Base-by-base conservation (phyloP, 176 grass and related monocot species). In the Lolium rigidum region DNA sequence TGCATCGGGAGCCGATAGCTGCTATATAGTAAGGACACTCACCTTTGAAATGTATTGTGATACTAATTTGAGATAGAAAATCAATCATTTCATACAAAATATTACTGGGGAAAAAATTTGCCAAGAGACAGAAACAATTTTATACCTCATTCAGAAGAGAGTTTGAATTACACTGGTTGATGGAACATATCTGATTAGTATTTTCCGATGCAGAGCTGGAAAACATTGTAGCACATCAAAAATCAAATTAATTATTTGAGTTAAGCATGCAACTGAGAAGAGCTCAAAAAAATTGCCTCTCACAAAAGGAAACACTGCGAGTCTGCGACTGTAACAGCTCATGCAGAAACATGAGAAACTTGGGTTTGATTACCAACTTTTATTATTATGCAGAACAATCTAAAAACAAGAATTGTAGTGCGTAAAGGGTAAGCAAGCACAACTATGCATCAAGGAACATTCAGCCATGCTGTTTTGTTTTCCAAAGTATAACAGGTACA, bases 141-240 rank as follows among this genome's bases (percentile, higher is more conserved):
- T 74, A 65, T 94, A 99, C 97, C 97, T 99, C 88, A 79, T 96
- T 99, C 77, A 96, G 87, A 55, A 99, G 94, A 87, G 97, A 99
- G 70, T 90, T 90, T 50, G 97, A 91, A 90, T 94, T 87, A 84
- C 97, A 99, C 35, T 91, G 90, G 65, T 88, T 99, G 82, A 99
- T 99, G 4, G 97, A 99, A 86, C 94, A 99, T 86, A 96, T 96
- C 76, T 92, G 84, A 88, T 99, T 99, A 20, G 88, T 99, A 83
- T 96, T 85, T 41, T 66, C 80, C 14, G 97, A 94, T 73, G 88
- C 82, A 44, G 81, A 94, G 86, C 97, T 99, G 97, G 73, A 88
- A 43, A 94, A 86, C 57, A 87, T 54, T 77, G 66, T 46, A 71
- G 60, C n/a, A 87, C 8, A 76, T 60, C 56, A 91, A 35, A 85